Percentiles rank a stretch among this genome's conserved stretches.
Conservation (phyloP, 768 basidiomycete species). For the Epithele typhae region DNA sequence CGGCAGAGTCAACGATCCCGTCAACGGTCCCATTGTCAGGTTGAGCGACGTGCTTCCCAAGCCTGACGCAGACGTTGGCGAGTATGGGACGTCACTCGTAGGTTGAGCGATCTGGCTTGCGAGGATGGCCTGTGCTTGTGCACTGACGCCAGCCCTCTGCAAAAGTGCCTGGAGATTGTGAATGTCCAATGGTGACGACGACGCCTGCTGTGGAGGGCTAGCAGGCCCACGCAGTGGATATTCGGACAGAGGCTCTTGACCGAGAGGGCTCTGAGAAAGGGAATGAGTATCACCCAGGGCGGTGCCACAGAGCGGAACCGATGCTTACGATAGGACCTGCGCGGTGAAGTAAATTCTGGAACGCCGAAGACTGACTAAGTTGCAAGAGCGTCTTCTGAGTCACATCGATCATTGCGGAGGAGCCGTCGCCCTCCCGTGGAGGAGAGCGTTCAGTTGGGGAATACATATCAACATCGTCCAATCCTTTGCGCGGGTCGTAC, state of each 20-base stretch:
- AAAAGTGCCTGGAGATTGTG: conserved; percentile 13
- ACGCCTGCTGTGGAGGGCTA: conserved; percentile 6
- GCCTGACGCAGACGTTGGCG: too few species aligned
- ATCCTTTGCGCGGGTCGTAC: conserved; percentile 2
- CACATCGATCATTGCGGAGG: conserved; percentile 2
- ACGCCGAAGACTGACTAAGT: conserved; percentile 15
- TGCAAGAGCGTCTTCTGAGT: conserved; percentile 15
- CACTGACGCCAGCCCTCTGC: conserved; percentile 11
- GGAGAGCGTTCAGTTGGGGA: background rate
- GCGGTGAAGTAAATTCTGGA: conserved; percentile 12
- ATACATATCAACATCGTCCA: conserved; percentile 4
- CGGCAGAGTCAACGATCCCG: background rate
- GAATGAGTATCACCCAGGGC: too few species aligned
- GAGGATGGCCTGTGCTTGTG: conserved; percentile 8
- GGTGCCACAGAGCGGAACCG: too few species aligned
- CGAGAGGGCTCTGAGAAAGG: background rate
- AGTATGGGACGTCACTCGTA: too few species aligned
- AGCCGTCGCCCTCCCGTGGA: background rate
- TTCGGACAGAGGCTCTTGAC: conserved; percentile 6
- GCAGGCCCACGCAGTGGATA: conserved; percentile 2
- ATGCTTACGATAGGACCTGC: background rate
- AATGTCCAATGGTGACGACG: too few species aligned
- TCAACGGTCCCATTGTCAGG: background rate
- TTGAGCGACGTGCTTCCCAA: too few species aligned
- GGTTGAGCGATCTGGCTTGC: conserved; percentile 1